These are phyloP conservation scores for Saccharum officinarum DNA, from an alignment of 176 grass and related monocot species.

Conservation along the genomic window DNA sequence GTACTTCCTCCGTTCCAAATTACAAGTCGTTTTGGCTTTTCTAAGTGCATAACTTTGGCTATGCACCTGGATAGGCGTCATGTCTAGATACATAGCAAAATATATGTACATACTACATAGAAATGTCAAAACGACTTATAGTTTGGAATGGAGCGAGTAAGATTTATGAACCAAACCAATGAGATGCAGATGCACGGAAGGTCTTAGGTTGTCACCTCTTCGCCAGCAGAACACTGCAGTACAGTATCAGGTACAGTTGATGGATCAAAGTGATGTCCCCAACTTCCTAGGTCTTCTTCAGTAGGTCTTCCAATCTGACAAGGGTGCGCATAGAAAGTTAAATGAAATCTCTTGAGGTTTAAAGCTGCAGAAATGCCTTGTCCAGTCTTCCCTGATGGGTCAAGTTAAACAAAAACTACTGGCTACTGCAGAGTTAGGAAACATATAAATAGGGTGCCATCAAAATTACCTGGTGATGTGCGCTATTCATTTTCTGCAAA, in stretches of 20 bases:
- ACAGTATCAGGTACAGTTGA: constrained; percentile 83
- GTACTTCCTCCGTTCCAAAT: background rate
- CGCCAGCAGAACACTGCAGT: constrained; percentile 79
- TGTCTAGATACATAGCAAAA: background rate
- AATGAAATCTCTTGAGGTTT: constrained; percentile 21
- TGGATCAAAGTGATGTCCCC: constrained; percentile 86
- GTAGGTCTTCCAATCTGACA: constrained; percentile 85
- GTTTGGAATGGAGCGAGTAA: background rate
- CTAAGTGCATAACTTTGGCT: background rate
- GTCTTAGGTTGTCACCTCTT: constrained; percentile 55
- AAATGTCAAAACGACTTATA: background rate
- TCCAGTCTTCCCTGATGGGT: background rate
- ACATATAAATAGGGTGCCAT: background rate
- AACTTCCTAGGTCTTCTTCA: constrained; percentile 93
- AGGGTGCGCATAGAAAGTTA: constrained; percentile 6
- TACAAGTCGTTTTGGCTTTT: background rate
- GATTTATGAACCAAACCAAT: constrained; percentile 11
- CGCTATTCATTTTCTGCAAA: constrained; percentile 68
- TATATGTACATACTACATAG: background rate
- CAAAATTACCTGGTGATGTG: constrained; percentile 69
- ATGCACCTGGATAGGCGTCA: background rate
- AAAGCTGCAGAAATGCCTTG: background rate
- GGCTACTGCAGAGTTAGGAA: constrained; percentile 6
- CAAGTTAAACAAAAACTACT: background rate
- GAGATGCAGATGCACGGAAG: constrained; percentile 8